Conservation (phyloP, 2,329 filamentous ascomycete species). For the Colletotrichum sp. region DNA sequence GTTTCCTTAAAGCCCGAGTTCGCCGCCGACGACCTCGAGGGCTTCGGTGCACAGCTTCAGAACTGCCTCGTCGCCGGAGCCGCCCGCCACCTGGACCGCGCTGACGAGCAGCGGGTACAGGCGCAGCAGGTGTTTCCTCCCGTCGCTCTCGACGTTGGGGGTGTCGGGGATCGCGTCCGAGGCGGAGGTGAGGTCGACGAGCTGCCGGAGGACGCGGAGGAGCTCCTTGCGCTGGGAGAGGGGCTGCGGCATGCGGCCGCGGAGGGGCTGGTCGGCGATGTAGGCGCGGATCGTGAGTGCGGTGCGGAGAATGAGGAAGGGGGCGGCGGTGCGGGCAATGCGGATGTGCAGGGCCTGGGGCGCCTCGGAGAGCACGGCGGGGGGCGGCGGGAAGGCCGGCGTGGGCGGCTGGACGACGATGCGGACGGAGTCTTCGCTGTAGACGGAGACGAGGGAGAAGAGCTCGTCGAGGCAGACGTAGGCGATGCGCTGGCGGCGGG, state of each 20-base stretch:
- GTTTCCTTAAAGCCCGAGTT: slow-evolving; percentile 46
- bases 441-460: slow-evolving; percentile 67
- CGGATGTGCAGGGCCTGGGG: slow-evolving; percentile 50
- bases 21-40: slow-evolving; percentile 66
- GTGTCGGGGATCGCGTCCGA: slow-evolving; percentile 69
- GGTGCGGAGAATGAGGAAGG: slow-evolving; percentile 82
- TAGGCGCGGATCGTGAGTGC: slow-evolving; percentile 84
- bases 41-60: slow-evolving; percentile 62
- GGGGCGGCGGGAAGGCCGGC: slow-evolving; percentile 39
- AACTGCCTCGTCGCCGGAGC: slow-evolving; percentile 65
- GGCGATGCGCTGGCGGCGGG: slow-evolving; percentile 72
- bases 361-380: slow-evolving; percentile 26
- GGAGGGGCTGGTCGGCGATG: slow-evolving; percentile 87
- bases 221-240: slow-evolving; percentile 81
- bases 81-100: slow-evolving; percentile 63
- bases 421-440: slow-evolving; percentile 44
- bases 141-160: slow-evolving; percentile 57
- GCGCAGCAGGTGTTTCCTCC: slow-evolving; percentile 77
- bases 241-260: slow-evolving; percentile 89
- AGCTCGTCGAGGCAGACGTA: slow-evolving; percentile 85
- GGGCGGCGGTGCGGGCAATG: slow-evolving; percentile 77
- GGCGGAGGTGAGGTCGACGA: slow-evolving; percentile 74
- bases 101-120: slow-evolving; percentile 80
- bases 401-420: slow-evolving; percentile 50
- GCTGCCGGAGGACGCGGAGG: slow-evolving; percentile 68